Conservation (phyloP, 257 asterid species). For the Rauvolfia tetraphylla region DNA sequence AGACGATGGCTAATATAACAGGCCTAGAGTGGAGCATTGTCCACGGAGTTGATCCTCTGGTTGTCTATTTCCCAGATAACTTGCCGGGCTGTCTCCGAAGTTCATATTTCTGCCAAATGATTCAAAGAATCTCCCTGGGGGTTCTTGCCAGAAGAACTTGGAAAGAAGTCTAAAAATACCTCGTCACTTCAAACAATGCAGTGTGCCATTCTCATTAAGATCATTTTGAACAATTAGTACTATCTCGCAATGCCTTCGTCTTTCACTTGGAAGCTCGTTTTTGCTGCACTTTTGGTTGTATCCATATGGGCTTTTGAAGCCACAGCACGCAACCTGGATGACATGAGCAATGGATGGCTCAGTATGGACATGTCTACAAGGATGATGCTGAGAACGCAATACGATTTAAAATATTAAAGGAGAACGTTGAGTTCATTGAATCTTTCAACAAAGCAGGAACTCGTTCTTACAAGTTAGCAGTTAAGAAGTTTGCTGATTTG, state of each 20-base stretch:
- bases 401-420: constrained; percentile 1
- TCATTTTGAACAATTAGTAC: neutral
- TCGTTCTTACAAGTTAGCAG: constrained; percentile 5
- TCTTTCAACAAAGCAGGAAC: constrained; percentile 5
- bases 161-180: neutral
- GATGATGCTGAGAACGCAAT: neutral
- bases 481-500: constrained; percentile 7
- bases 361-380: neutral
- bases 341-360: constrained; percentile 8
- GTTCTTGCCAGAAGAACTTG: neutral
- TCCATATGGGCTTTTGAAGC: neutral
- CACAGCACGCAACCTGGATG: neutral
- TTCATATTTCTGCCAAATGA: no score
- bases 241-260: neutral
- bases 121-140: no score
- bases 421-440: constrained; percentile 14
- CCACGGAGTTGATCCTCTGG: neutral
- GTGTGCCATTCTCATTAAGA: neutral
- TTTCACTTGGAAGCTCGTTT: neutral
- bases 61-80: neutral
- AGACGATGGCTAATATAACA: neutral
- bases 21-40: neutral
- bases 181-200: neutral
- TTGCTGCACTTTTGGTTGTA: neutral
- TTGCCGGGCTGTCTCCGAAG: neutral